Evolutionary conservation across 306 rosid species (phyloP), one percentile per base, ranked within the genome.

Genomic region (Rosa multiflora): DNA sequence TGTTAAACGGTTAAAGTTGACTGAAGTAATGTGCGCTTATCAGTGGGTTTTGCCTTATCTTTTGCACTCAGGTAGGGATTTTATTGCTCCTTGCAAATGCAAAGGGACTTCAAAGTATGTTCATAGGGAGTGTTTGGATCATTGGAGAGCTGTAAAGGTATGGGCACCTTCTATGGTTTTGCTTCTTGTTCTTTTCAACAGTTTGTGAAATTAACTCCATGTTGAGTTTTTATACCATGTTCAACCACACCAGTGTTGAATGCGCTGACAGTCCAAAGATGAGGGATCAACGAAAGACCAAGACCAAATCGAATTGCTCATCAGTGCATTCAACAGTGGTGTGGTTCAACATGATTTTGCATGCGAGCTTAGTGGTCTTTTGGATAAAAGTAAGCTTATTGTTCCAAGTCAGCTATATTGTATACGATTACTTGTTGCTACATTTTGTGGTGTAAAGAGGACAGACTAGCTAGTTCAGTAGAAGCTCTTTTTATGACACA

Each of bases 51-150:
- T 32, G 14, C 10, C 21, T 29, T 39, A 62, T 52, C 51, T 69
- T 46, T 75, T 72, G 69, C 40, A 10, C 78, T 67, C 95, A 95
- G 99, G 99, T 82, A 90, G 99, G 85, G 99, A 95, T 84, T 95
- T 95, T 79, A 95, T 95, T 67, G 97, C 99, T 83, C 99, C 99
- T 62, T 95, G 99, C 83, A 89, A 87, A 87, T 95, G 99, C 89
- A 95, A 91, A 82, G 99, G 99, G 63, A 88, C 98, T 59, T 93
- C 99, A 6, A 95, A 95, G 85, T 93, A 95, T 81, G 98, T 95
- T 48, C 99, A 95, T 84, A 85, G 99, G 67, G 98, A 95, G 78
- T 95, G 99, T 80, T 83, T 95, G 91, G 99, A 95, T 87, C 98
- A 95, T 75, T 95, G 99, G 98, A 93, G 99, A 83, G 93, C 99